Evolutionary conservation across 352 stramenopile species (phyloP), one percentile per base, ranked within the genome.

Genomic region (Aphanomyces cochlioides): DNA sequence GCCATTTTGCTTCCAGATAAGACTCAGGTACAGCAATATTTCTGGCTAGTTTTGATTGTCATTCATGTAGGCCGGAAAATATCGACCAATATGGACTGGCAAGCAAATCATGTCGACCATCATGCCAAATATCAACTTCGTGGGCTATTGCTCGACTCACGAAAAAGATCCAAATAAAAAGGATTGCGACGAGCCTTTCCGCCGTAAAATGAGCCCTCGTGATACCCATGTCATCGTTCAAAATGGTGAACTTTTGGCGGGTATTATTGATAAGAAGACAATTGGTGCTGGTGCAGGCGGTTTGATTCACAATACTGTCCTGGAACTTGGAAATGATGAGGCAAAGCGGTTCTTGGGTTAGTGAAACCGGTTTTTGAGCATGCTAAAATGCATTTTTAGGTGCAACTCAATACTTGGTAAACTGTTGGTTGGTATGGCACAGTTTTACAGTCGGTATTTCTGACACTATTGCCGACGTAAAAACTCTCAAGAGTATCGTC

Each of bases 191-290:
- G 19, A 45, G 54, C 54, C 54, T 5, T 61, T 61, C 36, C 54
- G 54, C 7, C 54, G 54, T 10, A 97, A 96, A 56, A 86, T 99
- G 43, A 97, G 98, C 82, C 88, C 91, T 28, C 94, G 98, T 41
- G 97, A 99, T 74, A 98, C 96, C 59, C 77, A 94, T 60, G 97
- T 99, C n/a, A 95, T 98, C 65, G 98, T 99, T 40, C 88, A 98
- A 69, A 90, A 98, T 64, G 97, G 97, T 66, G 92, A 99, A 74
- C 75, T 99, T 2, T 74, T 99, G 13, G 92, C 95, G 74, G 98
- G 98, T 73, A 98, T 98, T 41, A 97, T 99, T 78, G 97, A 99
- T 78, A 99, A 99, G 82, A 99, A 98, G 75, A 97, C 92, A 19
- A 98, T 99, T 76, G 98, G 97, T 75, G 98, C 94, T 13, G 96